Base-by-base conservation (phyloP, 148 eudicot genomes). In the Beta vulgaris region DNA sequence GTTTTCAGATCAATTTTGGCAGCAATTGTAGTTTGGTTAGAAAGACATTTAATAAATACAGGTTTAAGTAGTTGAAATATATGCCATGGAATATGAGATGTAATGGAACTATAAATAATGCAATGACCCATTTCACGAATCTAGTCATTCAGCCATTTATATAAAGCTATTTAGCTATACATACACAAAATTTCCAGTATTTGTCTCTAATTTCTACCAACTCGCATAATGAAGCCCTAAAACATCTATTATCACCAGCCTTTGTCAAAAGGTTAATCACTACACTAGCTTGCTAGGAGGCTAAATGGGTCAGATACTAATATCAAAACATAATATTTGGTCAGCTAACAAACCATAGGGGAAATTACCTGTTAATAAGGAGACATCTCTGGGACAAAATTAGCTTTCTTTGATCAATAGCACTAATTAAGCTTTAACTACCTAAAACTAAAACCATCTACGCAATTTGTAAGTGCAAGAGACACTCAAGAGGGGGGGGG, bases 171-270 rank as follows among this genome's bases (percentile, higher is more conserved):
- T 46, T n/a, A 79, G 82, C 73, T 75, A 69, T 73, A 80, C 77
- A 80, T 74, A 25, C 77, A 76, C 79, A 76, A 80, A 80, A 75
- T 80, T 80, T 80, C 79, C 79, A 73, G 78, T 76, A 76, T 76
- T 32, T 65, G 83, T 46, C 73, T 72, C 83, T 71, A 80, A 55
- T 31, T 23, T 58, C 15, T 62, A 48, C 60, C 43, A 39, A 32
- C 53, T 69, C 43, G 54, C 79, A 69, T 40, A 75, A 74, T 28
- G 61, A 69, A 57, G 64, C 73, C 78, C 78, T 63, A n/a, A 13
- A n/a, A 44, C 13, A 8, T 19, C 42, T 71, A 36, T 62, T 69
- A 65, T 65, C 68, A 80, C 63, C 68, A 80, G 82, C 81, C 77
- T 79, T 75, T 34, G 77, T 73, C 81, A 73, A 73, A 76, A 44